Percentiles rank a stretch among this genome's conserved stretches.
These are phyloP conservation scores for Cyclotella atomus DNA, from an alignment of 108 stramenopile species.

Conservation along the genomic window DNA sequence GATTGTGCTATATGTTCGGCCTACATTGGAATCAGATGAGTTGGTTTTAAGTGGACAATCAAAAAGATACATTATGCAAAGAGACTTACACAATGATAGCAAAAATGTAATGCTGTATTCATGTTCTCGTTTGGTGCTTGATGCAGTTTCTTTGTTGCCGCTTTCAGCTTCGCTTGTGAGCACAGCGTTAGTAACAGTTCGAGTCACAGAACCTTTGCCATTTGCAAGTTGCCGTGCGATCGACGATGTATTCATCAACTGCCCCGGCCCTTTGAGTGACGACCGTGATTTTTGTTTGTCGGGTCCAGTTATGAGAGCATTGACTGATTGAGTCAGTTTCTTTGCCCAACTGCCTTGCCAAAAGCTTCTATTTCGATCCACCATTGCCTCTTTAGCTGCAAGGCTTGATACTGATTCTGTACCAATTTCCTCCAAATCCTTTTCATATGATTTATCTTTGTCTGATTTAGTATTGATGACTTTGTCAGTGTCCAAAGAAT, in stretches of 20 bases:
- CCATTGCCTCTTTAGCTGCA: slow-evolving; percentile 84
- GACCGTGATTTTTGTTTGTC: slow-evolving; percentile 17
- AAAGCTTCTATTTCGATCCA: slow-evolving; percentile 71
- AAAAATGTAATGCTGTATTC: slow-evolving; percentile 43
- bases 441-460: slow-evolving; percentile 79
- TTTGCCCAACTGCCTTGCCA: slow-evolving; percentile 87
- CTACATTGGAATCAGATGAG: slow-evolving; percentile 32
- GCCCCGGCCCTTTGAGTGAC: slow-evolving; percentile 34
- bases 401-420: slow-evolving; percentile 56
- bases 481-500: slow-evolving; percentile 49
- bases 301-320: slow-evolving; percentile 30
- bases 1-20: slow-evolving; percentile 70
- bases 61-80: neutral
- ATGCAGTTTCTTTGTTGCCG: neutral
- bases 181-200: slow-evolving; percentile 23
- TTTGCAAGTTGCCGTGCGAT: slow-evolving; percentile 67
- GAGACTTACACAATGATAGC: slow-evolving; percentile 31
- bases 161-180: slow-evolving; percentile 22
- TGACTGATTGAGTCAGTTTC: slow-evolving; percentile 40
- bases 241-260: slow-evolving; percentile 68
- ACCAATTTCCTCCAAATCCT: slow-evolving; percentile 62
- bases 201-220: slow-evolving; percentile 40
- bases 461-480: slow-evolving; percentile 66
- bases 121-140: slow-evolving; percentile 31
- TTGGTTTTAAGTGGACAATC: neutral